These are phyloP conservation scores for Arxiozyma heterogenica DNA, from an alignment of 1,139 yeast genomes.

Conservation along the genomic window DNA sequence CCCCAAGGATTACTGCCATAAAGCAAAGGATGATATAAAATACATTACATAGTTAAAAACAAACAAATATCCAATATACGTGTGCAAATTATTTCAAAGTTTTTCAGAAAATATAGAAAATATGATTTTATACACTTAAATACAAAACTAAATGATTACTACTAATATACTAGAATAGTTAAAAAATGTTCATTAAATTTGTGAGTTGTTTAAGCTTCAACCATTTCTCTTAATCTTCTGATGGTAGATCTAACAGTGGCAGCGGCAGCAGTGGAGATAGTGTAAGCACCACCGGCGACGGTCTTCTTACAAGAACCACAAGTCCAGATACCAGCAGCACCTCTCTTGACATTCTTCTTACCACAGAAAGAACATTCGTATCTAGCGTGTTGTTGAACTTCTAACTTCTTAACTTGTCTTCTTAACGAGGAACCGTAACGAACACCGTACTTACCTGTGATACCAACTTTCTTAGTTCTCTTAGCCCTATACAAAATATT, in stretches of 20 bases:
- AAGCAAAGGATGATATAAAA: too few species aligned
- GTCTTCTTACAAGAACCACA: constrained; percentile 93
- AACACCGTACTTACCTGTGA: constrained; percentile 99
- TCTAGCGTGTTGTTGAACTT: constrained; percentile 97
- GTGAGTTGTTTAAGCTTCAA: constrained; percentile 71
- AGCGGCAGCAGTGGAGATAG: constrained; percentile 98
- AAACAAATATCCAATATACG: not conserved
- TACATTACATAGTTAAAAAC: not conserved
- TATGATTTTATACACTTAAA: not conserved
- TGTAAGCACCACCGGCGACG: constrained; percentile 99
- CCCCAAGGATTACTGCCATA: too few species aligned
- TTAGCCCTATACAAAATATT: constrained; percentile 59
- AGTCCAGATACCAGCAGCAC: constrained; percentile 98
- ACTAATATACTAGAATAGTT: constrained; percentile 1
- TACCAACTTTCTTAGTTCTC: constrained; percentile 99
- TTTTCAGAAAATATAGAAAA: not conserved
- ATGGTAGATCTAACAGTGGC: constrained; percentile 99
- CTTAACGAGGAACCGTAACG: constrained; percentile 99
- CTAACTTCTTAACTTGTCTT: constrained; percentile 99
- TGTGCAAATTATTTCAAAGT: not conserved
- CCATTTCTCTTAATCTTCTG: constrained; percentile 99
- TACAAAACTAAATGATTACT: not conserved
- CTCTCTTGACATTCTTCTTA: constrained; percentile 96
- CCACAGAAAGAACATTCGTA: constrained; percentile 99
- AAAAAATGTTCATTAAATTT: constrained; percentile 2